A percentile compares a stretch with the other conserved stretches of the same genome.
These are phyloP conservation scores for Irpex lacteus DNA, from an alignment of 1,284 basidiomycete species.

Conservation along the genomic window DNA sequence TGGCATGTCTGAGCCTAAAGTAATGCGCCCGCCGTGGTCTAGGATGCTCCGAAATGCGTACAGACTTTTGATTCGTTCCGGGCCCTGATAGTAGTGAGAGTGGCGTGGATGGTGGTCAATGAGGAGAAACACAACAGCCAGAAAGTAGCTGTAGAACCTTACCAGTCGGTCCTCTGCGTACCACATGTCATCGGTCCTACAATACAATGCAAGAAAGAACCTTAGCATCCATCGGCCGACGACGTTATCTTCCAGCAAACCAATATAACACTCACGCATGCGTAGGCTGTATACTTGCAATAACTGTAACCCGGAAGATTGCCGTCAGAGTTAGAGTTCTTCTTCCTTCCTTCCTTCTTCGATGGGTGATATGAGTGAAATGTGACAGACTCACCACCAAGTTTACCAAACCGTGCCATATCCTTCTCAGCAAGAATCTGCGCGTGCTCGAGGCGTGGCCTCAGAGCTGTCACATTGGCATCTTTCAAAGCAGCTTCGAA, in stretches of 20 bases:
- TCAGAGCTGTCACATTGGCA: slow-evolving; percentile 57
- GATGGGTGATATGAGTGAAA: slow-evolving; percentile 5
- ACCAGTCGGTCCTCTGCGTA: slow-evolving; percentile 83
- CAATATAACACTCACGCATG: slow-evolving; percentile 63
- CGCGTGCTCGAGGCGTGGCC: slow-evolving; percentile 87
- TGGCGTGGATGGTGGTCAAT: background rate
- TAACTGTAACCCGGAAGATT: slow-evolving; percentile 41
- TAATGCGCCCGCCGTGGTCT: slow-evolving; percentile 58
- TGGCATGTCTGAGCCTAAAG: slow-evolving; percentile 87
- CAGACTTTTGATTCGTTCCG: slow-evolving; percentile 78
- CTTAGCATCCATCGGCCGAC: slow-evolving; percentile 6
- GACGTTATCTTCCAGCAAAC: background rate
- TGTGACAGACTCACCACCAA: slow-evolving; percentile 55
- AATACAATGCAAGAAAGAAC: background rate
- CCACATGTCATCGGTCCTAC: slow-evolving; percentile 83
- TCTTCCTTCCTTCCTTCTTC: background rate
- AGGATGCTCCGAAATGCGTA: slow-evolving; percentile 83
- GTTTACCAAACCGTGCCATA: slow-evolving; percentile 68
- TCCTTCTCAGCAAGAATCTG: slow-evolving; percentile 79
- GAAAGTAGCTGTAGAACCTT: slow-evolving; percentile 20
- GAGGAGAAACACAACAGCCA: slow-evolving; percentile 3
- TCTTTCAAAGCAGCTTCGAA: slow-evolving; percentile 69
- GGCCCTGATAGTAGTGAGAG: slow-evolving; percentile 49
- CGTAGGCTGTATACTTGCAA: slow-evolving; percentile 84
- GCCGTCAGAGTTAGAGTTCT: background rate